These are phyloP conservation scores for Sphagnum fallax DNA, from an alignment of 228 moss, liverwort and hornwort species.

Conservation along the genomic window DNA sequence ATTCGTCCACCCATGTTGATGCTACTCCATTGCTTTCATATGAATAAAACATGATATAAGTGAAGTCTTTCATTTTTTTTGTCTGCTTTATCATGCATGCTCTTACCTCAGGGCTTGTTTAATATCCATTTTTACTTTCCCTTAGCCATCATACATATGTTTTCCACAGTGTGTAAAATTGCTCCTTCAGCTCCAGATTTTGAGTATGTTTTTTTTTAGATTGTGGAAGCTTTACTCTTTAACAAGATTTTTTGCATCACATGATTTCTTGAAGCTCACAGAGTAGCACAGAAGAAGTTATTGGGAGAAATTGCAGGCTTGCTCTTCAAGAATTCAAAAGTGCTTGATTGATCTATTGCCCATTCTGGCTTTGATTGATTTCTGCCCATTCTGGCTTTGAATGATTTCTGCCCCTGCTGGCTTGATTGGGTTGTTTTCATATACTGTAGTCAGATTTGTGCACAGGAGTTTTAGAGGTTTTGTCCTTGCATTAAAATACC, in stretches of 20 bases:
- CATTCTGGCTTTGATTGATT: too few relatives aligned
- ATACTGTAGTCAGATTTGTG: too few relatives aligned
- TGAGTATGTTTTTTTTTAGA: not conserved
- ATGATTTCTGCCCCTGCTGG: too few relatives aligned
- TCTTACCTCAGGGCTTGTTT: too few relatives aligned
- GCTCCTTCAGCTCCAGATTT: not conserved
- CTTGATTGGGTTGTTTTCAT: too few relatives aligned
- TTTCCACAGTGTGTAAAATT: not conserved
- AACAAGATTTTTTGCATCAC: conserved; percentile 58
- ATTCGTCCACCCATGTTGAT: too few relatives aligned
- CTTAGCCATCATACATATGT: not conserved
- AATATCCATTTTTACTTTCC: not conserved
- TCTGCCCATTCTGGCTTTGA: too few relatives aligned
- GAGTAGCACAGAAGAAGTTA: conserved; percentile 89
- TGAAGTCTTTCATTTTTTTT: not conserved
- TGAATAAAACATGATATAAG: not conserved
- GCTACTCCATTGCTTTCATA: not conserved
- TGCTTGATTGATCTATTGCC: too few relatives aligned
- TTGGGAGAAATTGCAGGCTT: conserved; percentile 73
- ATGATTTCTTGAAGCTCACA: conserved; percentile 88
- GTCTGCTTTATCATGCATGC: not conserved
- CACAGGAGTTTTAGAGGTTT: too few relatives aligned
- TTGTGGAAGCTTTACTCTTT: not conserved
- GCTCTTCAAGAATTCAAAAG: too few relatives aligned
- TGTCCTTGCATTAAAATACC: too few relatives aligned